phyloP scores from a whole-genome alignment of 139 green algal species.

The Volvox africanus region DNA sequence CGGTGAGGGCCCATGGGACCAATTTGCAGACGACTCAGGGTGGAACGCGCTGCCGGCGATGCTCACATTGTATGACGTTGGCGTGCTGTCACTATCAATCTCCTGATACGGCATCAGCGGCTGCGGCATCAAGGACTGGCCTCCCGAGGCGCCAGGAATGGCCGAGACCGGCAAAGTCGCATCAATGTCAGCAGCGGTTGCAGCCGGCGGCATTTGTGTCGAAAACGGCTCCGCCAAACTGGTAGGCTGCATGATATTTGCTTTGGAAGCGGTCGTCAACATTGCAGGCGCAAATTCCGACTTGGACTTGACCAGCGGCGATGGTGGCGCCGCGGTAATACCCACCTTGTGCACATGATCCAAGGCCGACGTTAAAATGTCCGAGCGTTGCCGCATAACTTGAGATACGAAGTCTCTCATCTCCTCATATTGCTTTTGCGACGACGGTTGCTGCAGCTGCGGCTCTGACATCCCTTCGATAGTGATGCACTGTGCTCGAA shows the following conservation, averaged over 20 bases:
- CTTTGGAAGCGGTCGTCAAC: not conserved
- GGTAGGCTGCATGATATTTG: not conserved
- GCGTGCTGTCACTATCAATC: slow-evolving; percentile 2
- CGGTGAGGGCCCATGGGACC: not conserved
- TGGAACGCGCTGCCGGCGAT: slow-evolving; percentile 13
- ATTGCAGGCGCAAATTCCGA: not conserved
- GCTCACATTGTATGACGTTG: slow-evolving; percentile 12
- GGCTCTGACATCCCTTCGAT: not conserved
- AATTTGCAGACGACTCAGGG: not conserved
- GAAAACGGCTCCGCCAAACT: not conserved
- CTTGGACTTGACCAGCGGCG: not conserved
- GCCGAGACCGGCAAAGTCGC: not conserved
- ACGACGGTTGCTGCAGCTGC: not conserved
- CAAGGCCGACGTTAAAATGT: slow-evolving; percentile 10
- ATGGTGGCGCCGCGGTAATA: not conserved
- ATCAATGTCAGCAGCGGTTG: not conserved
- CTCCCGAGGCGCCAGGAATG: not conserved
- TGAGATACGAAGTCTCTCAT: not conserved
- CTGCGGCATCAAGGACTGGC: slow-evolving; percentile 21
- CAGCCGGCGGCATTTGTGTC: not conserved
- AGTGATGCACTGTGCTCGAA: not conserved
- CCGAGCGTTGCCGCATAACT: slow-evolving; percentile 33
- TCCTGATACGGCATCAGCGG: slow-evolving; percentile 44
- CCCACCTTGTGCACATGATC: slow-evolving; percentile 2
- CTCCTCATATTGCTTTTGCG: not conserved